Evolutionary conservation across 768 basidiomycete genomes (phyloP).

Genomic region (Thelephora aurantiotincta): DNA sequence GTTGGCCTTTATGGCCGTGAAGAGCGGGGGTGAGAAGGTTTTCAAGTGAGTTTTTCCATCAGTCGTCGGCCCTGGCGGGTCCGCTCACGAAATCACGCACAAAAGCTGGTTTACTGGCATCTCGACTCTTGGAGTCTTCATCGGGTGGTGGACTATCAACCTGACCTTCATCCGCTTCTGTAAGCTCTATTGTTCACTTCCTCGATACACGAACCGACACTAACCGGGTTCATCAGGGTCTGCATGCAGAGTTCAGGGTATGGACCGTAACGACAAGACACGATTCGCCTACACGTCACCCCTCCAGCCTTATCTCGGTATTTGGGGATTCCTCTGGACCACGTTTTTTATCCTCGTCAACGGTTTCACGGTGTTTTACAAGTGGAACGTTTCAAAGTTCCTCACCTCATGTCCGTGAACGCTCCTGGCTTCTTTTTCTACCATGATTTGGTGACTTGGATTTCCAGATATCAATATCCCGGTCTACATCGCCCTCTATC

Average conservation of each 20-base stretch:
- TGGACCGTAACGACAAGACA: conserved; percentile 14
- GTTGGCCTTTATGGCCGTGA: conserved; percentile 13
- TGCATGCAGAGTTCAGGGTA: conserved; percentile 21
- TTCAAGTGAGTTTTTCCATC: conserved; percentile 17
- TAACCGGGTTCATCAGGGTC: no score
- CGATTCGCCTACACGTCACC: conserved; percentile 21
- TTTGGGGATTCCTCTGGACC: conserved; percentile 4
- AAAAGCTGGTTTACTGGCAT: conserved; percentile 22
- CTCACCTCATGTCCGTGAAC: conserved; percentile 16
- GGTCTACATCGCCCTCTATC: conserved; percentile 21
- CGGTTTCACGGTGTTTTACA: conserved; percentile 15
- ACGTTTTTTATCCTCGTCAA: conserved; percentile 4
- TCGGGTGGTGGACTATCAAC: conserved; percentile 28
- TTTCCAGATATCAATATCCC: conserved; percentile 12
- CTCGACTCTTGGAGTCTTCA: conserved; percentile 16
- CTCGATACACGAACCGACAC: no score
- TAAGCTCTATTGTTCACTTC: conserved; percentile 12
- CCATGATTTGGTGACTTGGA: background rate
- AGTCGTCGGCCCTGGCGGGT: background rate
- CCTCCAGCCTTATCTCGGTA: conserved; percentile 12
- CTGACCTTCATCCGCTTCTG: conserved; percentile 29
- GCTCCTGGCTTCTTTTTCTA: background rate
- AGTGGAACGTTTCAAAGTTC: conserved; percentile 20
- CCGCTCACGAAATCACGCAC: conserved; percentile 4
- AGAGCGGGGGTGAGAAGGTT: conserved; percentile 19